Percentiles rank a stretch among this genome's conserved stretches.
Evolutionary conservation across 1,139 yeast species (phyloP).

Genomic region (Lipomyces yarrowii): DNA sequence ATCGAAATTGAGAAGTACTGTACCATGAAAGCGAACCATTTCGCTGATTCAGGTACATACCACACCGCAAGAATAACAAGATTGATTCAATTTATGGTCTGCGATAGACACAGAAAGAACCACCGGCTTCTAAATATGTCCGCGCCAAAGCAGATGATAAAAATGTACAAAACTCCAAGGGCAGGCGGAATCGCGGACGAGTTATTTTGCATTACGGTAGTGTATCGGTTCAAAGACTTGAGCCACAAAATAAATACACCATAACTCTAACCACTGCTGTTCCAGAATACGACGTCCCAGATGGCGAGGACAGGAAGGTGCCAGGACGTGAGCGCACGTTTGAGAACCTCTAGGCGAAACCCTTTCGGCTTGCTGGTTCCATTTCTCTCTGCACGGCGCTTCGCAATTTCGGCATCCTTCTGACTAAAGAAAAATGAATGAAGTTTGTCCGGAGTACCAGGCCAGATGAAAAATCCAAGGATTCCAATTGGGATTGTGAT

Average conservation of each 20-base stretch:
- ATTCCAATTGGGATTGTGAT: constrained; percentile 63
- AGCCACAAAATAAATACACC: constrained; percentile 61
- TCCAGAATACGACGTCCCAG: constrained; percentile 66
- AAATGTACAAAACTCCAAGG: constrained; percentile 53
- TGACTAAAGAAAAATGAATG: constrained; percentile 45
- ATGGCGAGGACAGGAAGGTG: constrained; percentile 48
- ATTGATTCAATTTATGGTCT: constrained; percentile 51
- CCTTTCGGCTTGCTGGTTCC: constrained; percentile 20
- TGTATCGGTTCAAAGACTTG: constrained; percentile 49
- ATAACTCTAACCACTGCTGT: constrained; percentile 52
- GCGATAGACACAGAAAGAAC: constrained; percentile 60
- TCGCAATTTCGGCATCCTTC: constrained; percentile 65
- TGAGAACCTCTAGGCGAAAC: constrained; percentile 47
- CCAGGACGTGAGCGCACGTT: constrained; percentile 53
- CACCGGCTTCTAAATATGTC: constrained; percentile 59
- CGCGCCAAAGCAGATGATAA: constrained; percentile 50
- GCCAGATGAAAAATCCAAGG: constrained; percentile 62
- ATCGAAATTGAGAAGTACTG: constrained; percentile 37
- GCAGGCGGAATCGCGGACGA: constrained; percentile 55
- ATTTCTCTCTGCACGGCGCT: constrained; percentile 51
- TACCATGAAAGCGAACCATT: constrained; percentile 28
- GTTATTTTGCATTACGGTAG: constrained; percentile 47
- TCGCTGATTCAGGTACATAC: constrained; percentile 26
- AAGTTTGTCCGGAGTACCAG: constrained; percentile 62
- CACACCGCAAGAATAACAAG: constrained; percentile 36